Conservation (phyloP, 345 rosid species). For the Gossypium herbaceum region DNA sequence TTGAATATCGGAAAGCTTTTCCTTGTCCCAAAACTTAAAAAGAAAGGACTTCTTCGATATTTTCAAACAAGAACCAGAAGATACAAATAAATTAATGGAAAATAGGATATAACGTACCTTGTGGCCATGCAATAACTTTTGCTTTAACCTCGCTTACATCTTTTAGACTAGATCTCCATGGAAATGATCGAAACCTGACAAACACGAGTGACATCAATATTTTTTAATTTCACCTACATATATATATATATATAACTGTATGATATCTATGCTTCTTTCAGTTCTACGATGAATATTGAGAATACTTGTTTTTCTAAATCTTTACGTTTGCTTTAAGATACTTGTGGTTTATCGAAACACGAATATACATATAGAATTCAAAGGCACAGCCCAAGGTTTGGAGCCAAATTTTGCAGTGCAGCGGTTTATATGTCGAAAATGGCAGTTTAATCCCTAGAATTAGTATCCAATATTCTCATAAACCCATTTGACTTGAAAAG, state of each 20-base stretch:
- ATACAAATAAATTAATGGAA: not conserved
- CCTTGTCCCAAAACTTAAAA: not conserved
- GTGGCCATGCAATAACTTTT: constrained; percentile 47
- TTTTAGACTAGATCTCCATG: constrained; percentile 6
- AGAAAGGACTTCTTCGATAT: not conserved
- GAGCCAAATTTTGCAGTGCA: not conserved
- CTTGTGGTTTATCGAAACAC: too few species aligned
- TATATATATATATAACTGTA: constrained; percentile 9
- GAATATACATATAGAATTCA: too few species aligned
- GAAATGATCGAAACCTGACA: constrained; percentile 33
- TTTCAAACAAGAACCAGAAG: not conserved
- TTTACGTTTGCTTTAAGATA: too few species aligned
- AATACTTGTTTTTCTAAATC: too few species aligned
- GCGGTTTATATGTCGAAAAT: not conserved
- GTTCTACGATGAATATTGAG: not conserved
- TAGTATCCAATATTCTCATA: constrained; percentile 4
- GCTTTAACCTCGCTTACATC: constrained; percentile 25
- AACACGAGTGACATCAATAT: constrained; percentile 37
- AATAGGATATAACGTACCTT: constrained; percentile 31
- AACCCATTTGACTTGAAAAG: constrained; percentile 35
- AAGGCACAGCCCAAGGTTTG: not conserved
- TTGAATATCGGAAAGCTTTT: not conserved
- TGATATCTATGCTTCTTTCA: constrained; percentile 2
- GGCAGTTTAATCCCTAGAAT: not conserved
- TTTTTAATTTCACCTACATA: not conserved